phyloP scores from a whole-genome alignment of 306 rosid species.

The Prunus davidiana region DNA sequence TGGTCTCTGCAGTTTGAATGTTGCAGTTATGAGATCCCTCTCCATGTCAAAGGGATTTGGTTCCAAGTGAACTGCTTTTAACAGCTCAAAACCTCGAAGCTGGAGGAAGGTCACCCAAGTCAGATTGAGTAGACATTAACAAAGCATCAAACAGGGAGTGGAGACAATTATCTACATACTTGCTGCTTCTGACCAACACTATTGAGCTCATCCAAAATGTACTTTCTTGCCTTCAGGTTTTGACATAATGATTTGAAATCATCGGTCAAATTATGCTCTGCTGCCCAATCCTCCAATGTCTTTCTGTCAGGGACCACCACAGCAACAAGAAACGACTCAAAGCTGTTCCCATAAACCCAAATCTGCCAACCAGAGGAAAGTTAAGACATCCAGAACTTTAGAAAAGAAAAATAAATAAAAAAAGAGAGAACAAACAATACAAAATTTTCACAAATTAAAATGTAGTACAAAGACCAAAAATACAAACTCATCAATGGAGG shows the following conservation, averaged over 20 bases:
- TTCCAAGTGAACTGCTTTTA: conserved; percentile 40
- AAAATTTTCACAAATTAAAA: not conserved
- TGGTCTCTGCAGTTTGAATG: conserved; percentile 88
- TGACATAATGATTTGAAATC: conserved; percentile 74
- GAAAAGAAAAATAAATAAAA: not conserved
- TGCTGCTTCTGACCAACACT: conserved; percentile 61
- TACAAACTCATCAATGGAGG: not conserved
- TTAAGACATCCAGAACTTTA: not conserved
- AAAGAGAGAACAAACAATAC: too few relatives aligned
- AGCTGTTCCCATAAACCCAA: conserved; percentile 97
- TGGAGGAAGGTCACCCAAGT: conserved; percentile 31
- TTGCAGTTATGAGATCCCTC: conserved; percentile 88
- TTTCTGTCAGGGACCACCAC: too few relatives aligned
- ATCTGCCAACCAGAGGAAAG: conserved; percentile 41
- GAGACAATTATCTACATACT: conserved; percentile 34
- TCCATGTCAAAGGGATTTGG: conserved; percentile 62
- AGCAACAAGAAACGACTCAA: too few relatives aligned
- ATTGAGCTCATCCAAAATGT: conserved; percentile 83
- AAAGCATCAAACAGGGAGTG: conserved; percentile 16
- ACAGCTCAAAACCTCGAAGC: conserved; percentile 91
- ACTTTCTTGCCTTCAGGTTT: conserved; percentile 62
- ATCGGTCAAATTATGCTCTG: conserved; percentile 37
- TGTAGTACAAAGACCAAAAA: not conserved
- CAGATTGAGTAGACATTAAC: conserved; percentile 12
- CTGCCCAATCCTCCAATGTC: conserved; percentile 45